A percentile compares a stretch with the other conserved stretches of the same genome.
These are phyloP conservation scores for Celoporthe dispersa DNA, from an alignment of 2,329 filamentous ascomycete species.

Conservation along the genomic window DNA sequence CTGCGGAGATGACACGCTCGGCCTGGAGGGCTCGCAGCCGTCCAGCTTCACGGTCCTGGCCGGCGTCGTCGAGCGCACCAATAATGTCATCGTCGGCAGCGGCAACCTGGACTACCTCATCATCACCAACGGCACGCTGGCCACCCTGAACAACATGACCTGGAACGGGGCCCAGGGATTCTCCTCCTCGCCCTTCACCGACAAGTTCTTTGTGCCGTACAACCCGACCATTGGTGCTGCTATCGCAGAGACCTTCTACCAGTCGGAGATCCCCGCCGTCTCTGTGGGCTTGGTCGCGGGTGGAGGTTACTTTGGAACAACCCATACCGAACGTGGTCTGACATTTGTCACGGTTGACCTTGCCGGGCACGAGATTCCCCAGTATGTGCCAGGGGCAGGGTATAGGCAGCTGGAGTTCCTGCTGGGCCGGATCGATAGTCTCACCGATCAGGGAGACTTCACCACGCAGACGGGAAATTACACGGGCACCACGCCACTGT, in stretches of 20 bases:
- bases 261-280: conserved; percentile 10
- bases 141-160: conserved; percentile 74
- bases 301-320: conserved; percentile 23
- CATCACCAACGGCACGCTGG: conserved; percentile 64
- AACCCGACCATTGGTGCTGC: conserved; percentile 20
- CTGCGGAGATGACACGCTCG: neutral
- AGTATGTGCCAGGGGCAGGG: conserved; percentile 25
- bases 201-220: conserved; percentile 27
- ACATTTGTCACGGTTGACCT: conserved; percentile 23
- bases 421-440: conserved; percentile 25
- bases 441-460: conserved; percentile 22
- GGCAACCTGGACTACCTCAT: conserved; percentile 56
- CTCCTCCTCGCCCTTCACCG: conserved; percentile 47
- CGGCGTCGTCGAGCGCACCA: conserved; percentile 25
- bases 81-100: conserved; percentile 24
- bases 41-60: conserved; percentile 13
- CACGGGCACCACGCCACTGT: neutral
- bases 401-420: conserved; percentile 28
- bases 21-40: conserved; percentile 15
- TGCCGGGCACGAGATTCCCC: conserved; percentile 26
- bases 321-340: conserved; percentile 25
- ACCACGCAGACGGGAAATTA: conserved; percentile 18
- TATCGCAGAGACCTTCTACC: neutral
- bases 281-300: conserved; percentile 22
- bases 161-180: conserved; percentile 71